Evolutionary conservation across 345 rosid genomes (phyloP), one percentile per base, ranked within the genome.

Genomic region (Pistacia atlantica): DNA sequence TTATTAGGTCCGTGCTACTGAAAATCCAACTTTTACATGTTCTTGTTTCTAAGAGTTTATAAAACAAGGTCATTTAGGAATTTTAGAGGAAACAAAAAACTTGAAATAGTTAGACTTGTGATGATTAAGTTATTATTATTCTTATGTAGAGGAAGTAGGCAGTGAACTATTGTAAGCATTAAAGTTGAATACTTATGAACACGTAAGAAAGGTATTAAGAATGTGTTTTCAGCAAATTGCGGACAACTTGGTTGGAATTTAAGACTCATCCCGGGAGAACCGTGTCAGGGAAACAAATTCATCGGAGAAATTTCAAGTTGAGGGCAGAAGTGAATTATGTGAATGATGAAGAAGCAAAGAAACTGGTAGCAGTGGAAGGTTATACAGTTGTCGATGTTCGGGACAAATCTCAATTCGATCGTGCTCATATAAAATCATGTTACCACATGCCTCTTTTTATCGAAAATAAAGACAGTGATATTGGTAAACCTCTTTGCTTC

Each of bases 361-460:
- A 87, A 73, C 87, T 95, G 49, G 60, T 89, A 76, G 81, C 81
- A 11, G 78, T 11, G 57, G 93, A 93, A 74, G 97, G 97, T 57
- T 93, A 95, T 57, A 67, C 81, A 0, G 77, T 95, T 35, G 78
- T 95, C 10, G 99, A 95, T 77, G 88, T 95, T 12, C 87, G 98
- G 38, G 99, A 95, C 86, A 90, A 74, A 75, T 77, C 83, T 70
- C 99, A 95, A 9, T 93, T 80, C 45, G 86, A 89, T 57, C 84
- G 98, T 81, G 95, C 99, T 75, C 97, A 85, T 84, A 95, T 93
- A 57, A 90, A 90, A 73, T 89, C 97, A 46, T 93, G 96, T 64
- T 80, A 78, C 75, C 99, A 92, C 69, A 87, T 89, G 28, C 99
- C 99, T 81, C 93, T 95, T 78, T 93, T 90, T 76, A 87, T 92